A percentile compares a stretch with the other conserved stretches of the same genome.
Conservation (phyloP, 352 stramenopile species). For the Pythium aquatile region DNA sequence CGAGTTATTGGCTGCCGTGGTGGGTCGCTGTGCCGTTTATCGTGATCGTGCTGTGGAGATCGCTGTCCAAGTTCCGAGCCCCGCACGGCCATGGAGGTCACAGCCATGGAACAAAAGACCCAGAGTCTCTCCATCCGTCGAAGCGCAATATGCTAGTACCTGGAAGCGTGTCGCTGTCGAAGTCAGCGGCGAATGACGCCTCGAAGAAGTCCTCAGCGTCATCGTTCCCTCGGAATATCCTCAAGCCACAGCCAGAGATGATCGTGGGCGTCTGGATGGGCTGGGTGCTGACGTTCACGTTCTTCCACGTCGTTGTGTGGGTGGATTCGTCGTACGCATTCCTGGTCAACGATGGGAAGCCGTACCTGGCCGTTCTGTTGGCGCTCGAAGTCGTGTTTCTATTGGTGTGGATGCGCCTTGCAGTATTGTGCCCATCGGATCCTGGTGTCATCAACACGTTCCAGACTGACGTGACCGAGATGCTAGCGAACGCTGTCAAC, state of each 20-base stretch:
- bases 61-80: conserved; percentile 36
- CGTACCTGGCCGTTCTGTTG: conserved; percentile 43
- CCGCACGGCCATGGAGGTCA: conserved; percentile 46
- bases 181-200: conserved; percentile 7
- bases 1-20: conserved; percentile 69
- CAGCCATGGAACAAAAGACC: conserved; percentile 39
- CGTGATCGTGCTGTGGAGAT: conserved; percentile 47
- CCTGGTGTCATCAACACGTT: conserved; percentile 54
- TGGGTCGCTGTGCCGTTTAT: conserved; percentile 68
- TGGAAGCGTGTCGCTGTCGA: conserved; percentile 10
- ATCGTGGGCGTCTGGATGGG: conserved; percentile 79
- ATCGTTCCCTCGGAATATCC: conserved; percentile 27
- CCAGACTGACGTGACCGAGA: conserved; percentile 46
- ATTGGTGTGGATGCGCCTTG: conserved; percentile 44
- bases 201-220: not conserved
- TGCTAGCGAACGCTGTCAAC: conserved; percentile 46
- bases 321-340: conserved; percentile 42
- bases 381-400: conserved; percentile 50
- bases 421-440: conserved; percentile 57
- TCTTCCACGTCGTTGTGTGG: conserved; percentile 68
- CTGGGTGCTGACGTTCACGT: conserved; percentile 70
- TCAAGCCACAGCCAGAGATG: conserved; percentile 56
- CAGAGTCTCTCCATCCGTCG: conserved; percentile 29
- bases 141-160: conserved; percentile 16
- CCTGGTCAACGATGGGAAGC: conserved; percentile 30